Conservation (phyloP, 768 basidiomycete genomes). For the Coprinellus aureogranulatus region DNA sequence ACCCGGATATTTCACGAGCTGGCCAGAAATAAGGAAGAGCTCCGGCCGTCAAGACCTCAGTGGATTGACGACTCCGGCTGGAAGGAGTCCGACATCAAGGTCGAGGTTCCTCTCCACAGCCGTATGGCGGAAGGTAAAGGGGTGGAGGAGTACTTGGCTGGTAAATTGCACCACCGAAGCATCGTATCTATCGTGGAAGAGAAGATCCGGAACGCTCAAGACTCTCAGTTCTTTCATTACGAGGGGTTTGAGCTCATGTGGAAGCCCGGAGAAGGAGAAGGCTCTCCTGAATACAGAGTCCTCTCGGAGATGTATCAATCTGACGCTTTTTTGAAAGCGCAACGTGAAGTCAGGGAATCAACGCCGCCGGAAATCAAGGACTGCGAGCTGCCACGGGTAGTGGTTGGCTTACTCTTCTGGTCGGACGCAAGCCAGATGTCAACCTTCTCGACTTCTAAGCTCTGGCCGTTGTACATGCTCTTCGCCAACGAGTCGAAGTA, state of each 20-base stretch:
- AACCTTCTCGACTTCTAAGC: slow-evolving; percentile 28
- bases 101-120: background rate
- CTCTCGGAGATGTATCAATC: slow-evolving; percentile 17
- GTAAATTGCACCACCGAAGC: background rate
- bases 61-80: background rate
- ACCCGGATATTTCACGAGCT: background rate
- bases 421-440: slow-evolving; percentile 33
- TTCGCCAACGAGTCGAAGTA: slow-evolving; percentile 16
- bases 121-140: background rate
- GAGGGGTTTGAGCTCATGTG: slow-evolving; percentile 12
- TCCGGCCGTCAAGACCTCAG: background rate
- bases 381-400: slow-evolving; percentile 18
- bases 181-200: background rate
- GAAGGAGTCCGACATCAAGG: background rate
- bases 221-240: slow-evolving; percentile 12
- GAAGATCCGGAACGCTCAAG: slow-evolving; percentile 2
- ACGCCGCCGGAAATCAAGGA: slow-evolving; percentile 4
- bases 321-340: slow-evolving; percentile 17
- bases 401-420: slow-evolving; percentile 13
- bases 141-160: background rate
- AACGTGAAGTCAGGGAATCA: background rate
- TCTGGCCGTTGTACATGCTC: slow-evolving; percentile 32
- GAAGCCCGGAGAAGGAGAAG: background rate
- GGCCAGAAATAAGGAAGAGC: background rate
- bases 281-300: slow-evolving; percentile 8